These are phyloP conservation scores for Cladophialophora exuberans DNA, from an alignment of 2,329 filamentous ascomycete species.

Conservation along the genomic window DNA sequence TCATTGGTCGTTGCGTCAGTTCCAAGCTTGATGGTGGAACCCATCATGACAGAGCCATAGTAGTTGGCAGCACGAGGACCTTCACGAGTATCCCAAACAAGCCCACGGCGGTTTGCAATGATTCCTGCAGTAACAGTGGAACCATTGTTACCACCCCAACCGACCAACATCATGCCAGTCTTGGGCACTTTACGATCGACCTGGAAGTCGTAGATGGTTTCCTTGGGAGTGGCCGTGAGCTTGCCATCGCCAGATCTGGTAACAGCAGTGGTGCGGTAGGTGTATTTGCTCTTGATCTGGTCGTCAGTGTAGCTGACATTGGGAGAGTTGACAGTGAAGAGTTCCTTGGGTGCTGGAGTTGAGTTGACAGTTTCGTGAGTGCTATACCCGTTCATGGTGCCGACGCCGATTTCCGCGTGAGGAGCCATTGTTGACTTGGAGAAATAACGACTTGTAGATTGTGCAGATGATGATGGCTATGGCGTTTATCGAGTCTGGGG, in stretches of 20 bases:
- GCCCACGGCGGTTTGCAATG: conserved; percentile 84
- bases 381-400: conserved; percentile 58
- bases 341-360: conserved; percentile 51
- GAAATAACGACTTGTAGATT: conserved; percentile 43
- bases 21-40: conserved; percentile 95
- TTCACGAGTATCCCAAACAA: conserved; percentile 93
- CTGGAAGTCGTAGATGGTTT: conserved; percentile 96
- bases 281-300: conserved; percentile 91
- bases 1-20: conserved; percentile 79
- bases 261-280: conserved; percentile 91
- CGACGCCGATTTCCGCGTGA: conserved; percentile 72
- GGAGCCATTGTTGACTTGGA: conserved; percentile 74
- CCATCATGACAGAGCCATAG: conserved; percentile 97
- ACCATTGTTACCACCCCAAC: conserved; percentile 97
- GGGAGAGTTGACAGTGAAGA: conserved; percentile 88
- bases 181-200: conserved; percentile 91
- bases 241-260: conserved; percentile 71
- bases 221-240: conserved; percentile 80
- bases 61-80: conserved; percentile 87
- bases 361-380: conserved; percentile 44
- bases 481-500: conserved; percentile 51
- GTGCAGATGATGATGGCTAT: conserved; percentile 20
- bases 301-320: conserved; percentile 88
- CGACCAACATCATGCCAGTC: conserved; percentile 95
- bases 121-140: conserved; percentile 97